These are phyloP conservation scores for Setomelanomma holmii DNA, from an alignment of 2,329 filamentous ascomycete genomes.

Conservation along the genomic window DNA sequence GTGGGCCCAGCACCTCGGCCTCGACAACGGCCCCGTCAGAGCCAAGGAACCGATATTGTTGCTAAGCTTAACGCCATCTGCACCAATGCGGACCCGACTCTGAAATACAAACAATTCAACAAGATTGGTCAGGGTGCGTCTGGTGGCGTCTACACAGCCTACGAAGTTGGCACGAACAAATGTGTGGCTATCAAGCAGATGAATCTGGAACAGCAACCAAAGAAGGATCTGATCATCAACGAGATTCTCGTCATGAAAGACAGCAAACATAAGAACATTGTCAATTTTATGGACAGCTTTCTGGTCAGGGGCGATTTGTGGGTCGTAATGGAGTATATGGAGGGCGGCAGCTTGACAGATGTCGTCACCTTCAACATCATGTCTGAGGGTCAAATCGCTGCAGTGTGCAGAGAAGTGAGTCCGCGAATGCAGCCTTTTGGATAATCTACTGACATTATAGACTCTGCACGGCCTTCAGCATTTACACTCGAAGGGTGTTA, in stretches of 20 bases:
- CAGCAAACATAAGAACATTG: slow-evolving; percentile 96
- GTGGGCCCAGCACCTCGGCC: slow-evolving; percentile 70
- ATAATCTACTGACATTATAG: slow-evolving; percentile 45
- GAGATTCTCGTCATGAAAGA: slow-evolving; percentile 99
- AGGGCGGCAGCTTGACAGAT: slow-evolving; percentile 95
- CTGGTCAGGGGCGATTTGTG: slow-evolving; percentile 88
- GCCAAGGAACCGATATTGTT: slow-evolving; percentile 81
- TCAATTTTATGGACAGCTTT: slow-evolving; percentile 99
- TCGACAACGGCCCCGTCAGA: slow-evolving; percentile 79
- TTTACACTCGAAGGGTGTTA: slow-evolving; percentile 95
- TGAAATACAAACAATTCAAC: slow-evolving; percentile 83
- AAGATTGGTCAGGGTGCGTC: slow-evolving; percentile 99
- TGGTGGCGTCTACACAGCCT: slow-evolving; percentile 91
- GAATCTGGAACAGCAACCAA: slow-evolving; percentile 97
- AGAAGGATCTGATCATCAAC: slow-evolving; percentile 99
- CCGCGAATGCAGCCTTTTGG: no score
- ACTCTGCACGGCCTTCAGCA: slow-evolving; percentile 91
- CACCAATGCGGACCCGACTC: slow-evolving; percentile 85
- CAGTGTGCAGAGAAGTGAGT: slow-evolving; percentile 83
- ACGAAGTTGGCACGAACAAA: slow-evolving; percentile 81
- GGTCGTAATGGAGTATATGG: slow-evolving; percentile 99
- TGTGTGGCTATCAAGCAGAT: slow-evolving; percentile 99
- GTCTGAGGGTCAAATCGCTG: slow-evolving; percentile 96
- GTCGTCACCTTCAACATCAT: slow-evolving; percentile 99
- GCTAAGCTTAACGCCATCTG: slow-evolving; percentile 87